Evolutionary conservation across 2,329 filamentous ascomycete species (phyloP), one percentile per base, ranked within the genome.

Genomic region (Aspergillus sp.): DNA sequence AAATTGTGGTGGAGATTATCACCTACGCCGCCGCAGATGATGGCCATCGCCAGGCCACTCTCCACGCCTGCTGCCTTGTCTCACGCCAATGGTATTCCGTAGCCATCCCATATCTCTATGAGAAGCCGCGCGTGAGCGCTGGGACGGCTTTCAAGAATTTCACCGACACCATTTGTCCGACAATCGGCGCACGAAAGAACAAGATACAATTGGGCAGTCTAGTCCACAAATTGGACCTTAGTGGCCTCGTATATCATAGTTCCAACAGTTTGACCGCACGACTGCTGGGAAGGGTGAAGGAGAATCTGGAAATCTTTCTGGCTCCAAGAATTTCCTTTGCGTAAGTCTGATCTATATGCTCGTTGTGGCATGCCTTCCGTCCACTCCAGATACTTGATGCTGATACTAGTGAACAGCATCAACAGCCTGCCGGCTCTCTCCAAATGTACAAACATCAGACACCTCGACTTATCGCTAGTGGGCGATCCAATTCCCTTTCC

Each of bases 241-340:
- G 79, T 10, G 65, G 71, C 43, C 80, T 89, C 15, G 84, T 87
- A 2, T 85, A 88, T 65, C 82, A 87, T 65, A 83, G 84, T 62
- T 82, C 79, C 58, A 86, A 84, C 65, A 84, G 83, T 53, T 72
- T 81, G 9, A 88, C 85, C 0, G 83, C 85, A 19, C 80, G 85
- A 32, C 71, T 88, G 7, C 74, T 88, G 3, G 79, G 82, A 23
- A 76, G 84, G 53, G 80, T 84, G 1, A 87, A 84, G 62, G 71
- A 74, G 5, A 80, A 76, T 2, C 69, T 89, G 17, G 76, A 82
- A 62, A 70, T 74, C n/a, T 87, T 88, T 68, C 70, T 82, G 50
- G 85, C 86, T 1, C 86, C 86, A 1, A 83, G 84, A 61, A 79
- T 82, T 4, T 82, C 81, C 4, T 88, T 88, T 66, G 82, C 81